Base-by-base conservation (phyloP, 2,329 filamentous ascomycete genomes). In the Ascochyta clinopodiicola region DNA sequence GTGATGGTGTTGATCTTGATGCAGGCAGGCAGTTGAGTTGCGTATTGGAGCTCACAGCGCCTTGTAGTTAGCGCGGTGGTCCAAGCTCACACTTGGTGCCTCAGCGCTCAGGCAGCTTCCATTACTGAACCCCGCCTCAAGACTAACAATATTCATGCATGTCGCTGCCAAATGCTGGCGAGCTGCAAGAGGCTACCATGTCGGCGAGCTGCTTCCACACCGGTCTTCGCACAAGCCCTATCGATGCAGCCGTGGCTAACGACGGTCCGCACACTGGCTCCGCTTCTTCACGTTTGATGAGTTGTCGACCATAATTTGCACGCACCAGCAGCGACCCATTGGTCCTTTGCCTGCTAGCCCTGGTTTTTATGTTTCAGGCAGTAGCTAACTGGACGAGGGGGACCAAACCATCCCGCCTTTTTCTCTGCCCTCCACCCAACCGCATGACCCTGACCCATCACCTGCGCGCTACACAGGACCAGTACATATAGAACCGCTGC, bases 361-460 rank as follows among this genome's bases (percentile, higher is more conserved):
- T 64, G 64, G 40, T 53, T 67, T 71, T 73, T 73, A 64, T 70
- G 72, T 75, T 74, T 74, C 71, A 69, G 52, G 60, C 61, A 38
- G 56, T 61, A 66, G 66, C 61, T 72, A 66, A 74, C 62, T 73
- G 70, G 66, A 55, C 61, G 64, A 61, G 63, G 64, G 64, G 64
- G 61, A 67, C 64, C 62, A 70, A 67, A 61, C 66, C 69, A 72
- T 70, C 70, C 70, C 71, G 71, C 69, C 67, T 69, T 71, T 69
- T 67, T 52, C 51, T 52, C 42, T 49, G 21, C 45, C 21, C 49
- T 53, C 47, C 34, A 59, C 60, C 51, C 61, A 61, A 67, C 72
- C 48, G 58, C 72, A 73, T 75, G 72, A 75, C 72, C 71, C 61
- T 75, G 72, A 75, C 72, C 71, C 61, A 45, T 56, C 56, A 54